Percentiles rank a stretch among this genome's conserved stretches.
These are phyloP conservation scores for Laguncularia racemosa DNA, from an alignment of 345 rosid genomes.

Conservation along the genomic window DNA sequence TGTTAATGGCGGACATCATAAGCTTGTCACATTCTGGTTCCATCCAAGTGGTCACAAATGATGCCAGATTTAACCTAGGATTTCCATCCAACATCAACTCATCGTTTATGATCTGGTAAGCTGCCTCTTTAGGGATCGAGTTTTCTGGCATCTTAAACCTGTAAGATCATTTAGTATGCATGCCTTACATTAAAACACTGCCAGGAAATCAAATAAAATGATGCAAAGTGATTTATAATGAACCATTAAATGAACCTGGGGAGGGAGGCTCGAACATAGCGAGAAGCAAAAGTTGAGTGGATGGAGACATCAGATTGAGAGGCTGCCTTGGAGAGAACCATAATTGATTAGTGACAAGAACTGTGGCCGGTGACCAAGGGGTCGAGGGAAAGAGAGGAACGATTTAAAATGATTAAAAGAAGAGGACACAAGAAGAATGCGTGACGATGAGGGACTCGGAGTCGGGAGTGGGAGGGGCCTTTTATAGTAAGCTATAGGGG, in stretches of 20 bases:
- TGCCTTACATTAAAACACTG: no score
- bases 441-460: no score
- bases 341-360: conserved; percentile 3
- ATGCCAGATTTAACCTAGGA: conserved; percentile 47
- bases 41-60: conserved; percentile 63
- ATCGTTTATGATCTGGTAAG: conserved; percentile 48
- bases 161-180: not conserved
- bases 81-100: conserved; percentile 56
- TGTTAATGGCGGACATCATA: conserved; percentile 43
- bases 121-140: conserved; percentile 53
- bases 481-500: no score
- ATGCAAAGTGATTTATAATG: not conserved
- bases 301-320: conserved; percentile 53
- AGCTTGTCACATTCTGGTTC: conserved; percentile 57
- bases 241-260: conserved; percentile 31
- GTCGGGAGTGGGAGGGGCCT: no score
- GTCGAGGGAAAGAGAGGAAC: no score
- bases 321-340: conserved; percentile 53
- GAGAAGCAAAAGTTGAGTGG: conserved; percentile 78
- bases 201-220: no score
- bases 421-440: no score
- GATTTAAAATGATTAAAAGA: no score
- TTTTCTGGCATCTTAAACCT: conserved; percentile 44
- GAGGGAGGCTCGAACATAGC: conserved; percentile 70
- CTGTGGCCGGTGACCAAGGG: no score